A percentile compares a stretch with the other conserved stretches of the same genome.
Evolutionary conservation across 1,139 yeast genomes (phyloP).

Genomic region (Scheffersomyces stambukii): DNA sequence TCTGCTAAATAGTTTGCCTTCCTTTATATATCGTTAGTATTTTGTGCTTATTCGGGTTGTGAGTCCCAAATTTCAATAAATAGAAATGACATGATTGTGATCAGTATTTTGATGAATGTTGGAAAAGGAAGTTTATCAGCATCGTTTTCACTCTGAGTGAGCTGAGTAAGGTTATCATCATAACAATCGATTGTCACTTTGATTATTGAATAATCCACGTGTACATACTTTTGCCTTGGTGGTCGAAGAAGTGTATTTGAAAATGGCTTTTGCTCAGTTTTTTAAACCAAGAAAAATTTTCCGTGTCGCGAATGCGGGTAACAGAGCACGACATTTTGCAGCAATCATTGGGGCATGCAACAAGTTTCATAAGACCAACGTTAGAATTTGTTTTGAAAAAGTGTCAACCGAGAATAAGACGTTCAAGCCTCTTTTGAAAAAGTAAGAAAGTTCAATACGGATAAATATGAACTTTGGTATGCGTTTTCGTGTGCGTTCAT

Average conservation of each 20-base stretch:
- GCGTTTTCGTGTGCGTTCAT: no score
- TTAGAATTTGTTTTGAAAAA: no score
- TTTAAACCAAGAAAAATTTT: neutral
- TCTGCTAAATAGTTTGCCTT: conserved; percentile 5
- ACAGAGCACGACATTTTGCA: no score
- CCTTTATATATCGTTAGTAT: conserved; percentile 1
- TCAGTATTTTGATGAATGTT: conserved; percentile 39
- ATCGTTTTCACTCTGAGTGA: conserved; percentile 49
- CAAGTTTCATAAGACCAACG: neutral
- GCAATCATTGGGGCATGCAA: no score
- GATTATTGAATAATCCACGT: neutral
- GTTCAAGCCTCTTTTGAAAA: no score
- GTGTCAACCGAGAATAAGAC: no score
- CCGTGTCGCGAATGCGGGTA: no score
- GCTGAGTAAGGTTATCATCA: conserved; percentile 54
- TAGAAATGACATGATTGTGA: conserved; percentile 12
- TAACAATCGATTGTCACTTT: conserved; percentile 7
- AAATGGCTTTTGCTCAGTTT: neutral
- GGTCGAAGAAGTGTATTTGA: neutral
- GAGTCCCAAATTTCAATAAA: conserved; percentile 1
- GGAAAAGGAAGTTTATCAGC: conserved; percentile 46
- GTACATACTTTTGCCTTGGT: conserved; percentile 1
- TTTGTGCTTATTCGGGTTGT: neutral
- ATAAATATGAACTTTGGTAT: no score
- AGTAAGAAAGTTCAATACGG: no score